Evolutionary conservation across 2,329 filamentous ascomycete genomes (phyloP).

Genomic region (Ophiostoma sp.): DNA sequence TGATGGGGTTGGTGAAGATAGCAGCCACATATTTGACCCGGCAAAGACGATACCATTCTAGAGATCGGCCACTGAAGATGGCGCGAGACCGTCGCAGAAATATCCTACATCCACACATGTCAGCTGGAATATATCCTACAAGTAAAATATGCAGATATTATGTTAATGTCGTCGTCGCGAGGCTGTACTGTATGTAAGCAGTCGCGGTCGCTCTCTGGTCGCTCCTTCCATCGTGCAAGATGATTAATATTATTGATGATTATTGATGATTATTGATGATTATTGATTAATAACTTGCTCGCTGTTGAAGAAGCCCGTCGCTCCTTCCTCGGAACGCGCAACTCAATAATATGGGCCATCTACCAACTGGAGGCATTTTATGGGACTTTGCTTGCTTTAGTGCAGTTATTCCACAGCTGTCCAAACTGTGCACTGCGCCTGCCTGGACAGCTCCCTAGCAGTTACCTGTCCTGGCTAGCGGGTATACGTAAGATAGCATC

Average conservation of each 20-base stretch:
- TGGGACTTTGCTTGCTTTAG: not conserved
- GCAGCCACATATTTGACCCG: not conserved
- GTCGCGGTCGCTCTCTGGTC: not conserved
- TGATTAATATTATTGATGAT: too few relatives aligned
- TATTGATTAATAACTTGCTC: too few relatives aligned
- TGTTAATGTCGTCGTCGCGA: not conserved
- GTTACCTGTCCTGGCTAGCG: slow-evolving; percentile 17
- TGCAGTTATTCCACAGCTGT: not conserved
- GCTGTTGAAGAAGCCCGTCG: not conserved
- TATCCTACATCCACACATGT: not conserved
- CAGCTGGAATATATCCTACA: not conserved
- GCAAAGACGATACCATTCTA: not conserved
- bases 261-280: too few relatives aligned
- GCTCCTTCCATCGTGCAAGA: not conserved
- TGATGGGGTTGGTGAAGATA: not conserved
- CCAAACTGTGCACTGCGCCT: not conserved
- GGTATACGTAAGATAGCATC: slow-evolving; percentile 19
- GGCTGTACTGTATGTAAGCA: not conserved
- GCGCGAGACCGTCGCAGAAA: not conserved
- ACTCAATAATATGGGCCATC: not conserved
- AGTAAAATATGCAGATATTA: not conserved
- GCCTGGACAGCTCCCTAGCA: not conserved
- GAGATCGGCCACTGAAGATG: not conserved
- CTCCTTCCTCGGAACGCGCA: slow-evolving; percentile 2
- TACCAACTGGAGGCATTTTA: too few relatives aligned